Percentiles rank a stretch among this genome's conserved stretches.
These are phyloP conservation scores for Vitis rupestris DNA, from an alignment of 164 flowering plant genomes.

Conservation along the genomic window DNA sequence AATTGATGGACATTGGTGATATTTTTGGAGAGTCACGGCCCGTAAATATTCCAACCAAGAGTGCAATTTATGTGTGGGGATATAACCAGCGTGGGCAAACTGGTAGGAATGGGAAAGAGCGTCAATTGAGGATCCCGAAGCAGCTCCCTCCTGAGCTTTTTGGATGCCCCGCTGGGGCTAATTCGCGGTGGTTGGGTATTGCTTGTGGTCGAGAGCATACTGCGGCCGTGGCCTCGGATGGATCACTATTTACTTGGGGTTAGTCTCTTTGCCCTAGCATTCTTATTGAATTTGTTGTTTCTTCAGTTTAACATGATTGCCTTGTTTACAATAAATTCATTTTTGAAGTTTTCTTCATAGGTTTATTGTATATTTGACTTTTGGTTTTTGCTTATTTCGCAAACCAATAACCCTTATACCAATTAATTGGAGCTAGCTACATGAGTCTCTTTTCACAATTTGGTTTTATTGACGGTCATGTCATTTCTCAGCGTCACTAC, in stretches of 20 bases:
- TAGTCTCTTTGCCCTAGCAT: conserved; percentile 3
- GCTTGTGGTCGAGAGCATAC: conserved; percentile 97
- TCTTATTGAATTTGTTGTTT: background rate
- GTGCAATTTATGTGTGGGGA: conserved; percentile 98
- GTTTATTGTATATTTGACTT: background rate
- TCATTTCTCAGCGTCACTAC: no score
- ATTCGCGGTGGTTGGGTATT: conserved; percentile 76
- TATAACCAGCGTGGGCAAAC: conserved; percentile 95
- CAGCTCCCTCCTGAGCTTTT: conserved; percentile 79
- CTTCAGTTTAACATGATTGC: background rate
- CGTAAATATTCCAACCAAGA: conserved; percentile 58
- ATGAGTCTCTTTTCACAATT: no score
- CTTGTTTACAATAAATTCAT: no score
- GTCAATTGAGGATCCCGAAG: conserved; percentile 77
- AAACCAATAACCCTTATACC: no score
- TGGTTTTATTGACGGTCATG: no score
- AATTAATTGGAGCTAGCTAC: no score
- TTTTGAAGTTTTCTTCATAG: background rate
- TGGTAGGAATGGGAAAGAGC: conserved; percentile 67
- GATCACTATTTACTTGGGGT: conserved; percentile 97
- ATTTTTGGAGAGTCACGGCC: conserved; percentile 46
- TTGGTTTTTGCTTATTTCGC: background rate
- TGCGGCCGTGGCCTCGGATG: conserved; percentile 85
- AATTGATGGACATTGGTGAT: conserved; percentile 56
- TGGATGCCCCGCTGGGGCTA: conserved; percentile 67